phyloP scores from a whole-genome alignment of 23 red algal species.

The Gracilaria gracilis region DNA sequence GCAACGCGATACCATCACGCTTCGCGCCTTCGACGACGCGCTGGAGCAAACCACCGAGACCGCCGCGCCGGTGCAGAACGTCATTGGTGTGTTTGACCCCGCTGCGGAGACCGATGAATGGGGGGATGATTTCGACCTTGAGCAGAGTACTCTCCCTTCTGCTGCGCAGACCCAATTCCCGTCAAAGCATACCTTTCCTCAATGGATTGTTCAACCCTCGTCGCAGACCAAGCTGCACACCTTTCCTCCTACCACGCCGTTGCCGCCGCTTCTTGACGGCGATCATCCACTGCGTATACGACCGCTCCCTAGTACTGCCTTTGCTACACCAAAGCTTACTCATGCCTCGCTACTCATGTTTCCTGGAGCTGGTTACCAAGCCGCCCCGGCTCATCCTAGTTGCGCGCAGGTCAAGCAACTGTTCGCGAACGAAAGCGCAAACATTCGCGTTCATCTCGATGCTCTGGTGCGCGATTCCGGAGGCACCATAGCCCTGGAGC shows the following conservation, averaged over 20 bases:
- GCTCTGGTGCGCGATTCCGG: slow-evolving; percentile 61
- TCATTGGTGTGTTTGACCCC: slow-evolving; percentile 80
- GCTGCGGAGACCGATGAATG: slow-evolving; percentile 74
- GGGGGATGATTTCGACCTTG: slow-evolving; percentile 81
- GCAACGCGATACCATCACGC: slow-evolving; percentile 60
- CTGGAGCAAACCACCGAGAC: slow-evolving; percentile 33
- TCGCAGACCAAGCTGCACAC: slow-evolving; percentile 1
- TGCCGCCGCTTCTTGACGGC: slow-evolving; percentile 26
- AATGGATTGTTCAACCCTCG: slow-evolving; percentile 38
- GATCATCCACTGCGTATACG: slow-evolving; percentile 47
- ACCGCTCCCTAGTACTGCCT: slow-evolving; percentile 26
- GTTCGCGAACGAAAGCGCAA: slow-evolving; percentile 39
- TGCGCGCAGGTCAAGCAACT: slow-evolving; percentile 58
- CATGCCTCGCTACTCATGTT: slow-evolving; percentile 63
- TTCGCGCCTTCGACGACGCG: slow-evolving; percentile 67
- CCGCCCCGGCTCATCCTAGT: slow-evolving; percentile 52
- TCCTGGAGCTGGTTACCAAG: slow-evolving; percentile 58
- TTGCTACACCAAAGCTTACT: slow-evolving; percentile 50
- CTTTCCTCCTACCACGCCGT: background rate
- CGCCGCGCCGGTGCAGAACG: slow-evolving; percentile 33
- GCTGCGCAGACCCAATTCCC: background rate
- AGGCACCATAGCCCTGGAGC: slow-evolving; percentile 59
- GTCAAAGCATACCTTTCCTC: slow-evolving; percentile 37
- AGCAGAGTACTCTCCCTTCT: slow-evolving; percentile 35
- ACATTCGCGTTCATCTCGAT: slow-evolving; percentile 66